phyloP scores from a whole-genome alignment of 805 yeast genomes.

The Myxozyma sirexii region DNA sequence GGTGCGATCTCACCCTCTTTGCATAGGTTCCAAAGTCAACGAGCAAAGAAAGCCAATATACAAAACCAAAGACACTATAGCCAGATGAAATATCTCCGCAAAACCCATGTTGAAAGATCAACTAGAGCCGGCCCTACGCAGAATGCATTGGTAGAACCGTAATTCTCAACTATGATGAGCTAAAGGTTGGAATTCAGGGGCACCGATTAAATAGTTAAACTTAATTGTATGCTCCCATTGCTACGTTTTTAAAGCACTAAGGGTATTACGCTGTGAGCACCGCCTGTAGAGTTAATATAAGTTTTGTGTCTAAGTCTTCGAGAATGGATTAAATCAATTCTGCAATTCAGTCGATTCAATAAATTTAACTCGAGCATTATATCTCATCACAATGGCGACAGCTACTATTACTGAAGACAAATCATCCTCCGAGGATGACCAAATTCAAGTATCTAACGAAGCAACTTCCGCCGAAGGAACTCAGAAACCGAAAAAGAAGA shows the following conservation, averaged over 20 bases:
- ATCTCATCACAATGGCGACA: neutral
- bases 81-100: neutral
- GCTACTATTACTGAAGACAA: neutral
- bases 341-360: no score
- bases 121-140: no score
- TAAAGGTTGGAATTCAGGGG: no score
- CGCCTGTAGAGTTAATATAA: no score
- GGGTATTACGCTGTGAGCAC: no score
- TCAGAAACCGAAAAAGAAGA: slow-evolving; percentile 21
- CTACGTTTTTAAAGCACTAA: no score
- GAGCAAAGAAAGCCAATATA: slow-evolving; percentile 9
- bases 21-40: slow-evolving; percentile 21
- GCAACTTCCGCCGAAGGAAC: neutral
- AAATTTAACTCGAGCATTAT: neutral
- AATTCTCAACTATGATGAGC: no score
- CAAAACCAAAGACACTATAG: neutral
- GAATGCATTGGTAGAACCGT: no score
- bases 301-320: no score
- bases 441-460: neutral
- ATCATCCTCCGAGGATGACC: slow-evolving; percentile 14
- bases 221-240: no score
- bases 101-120: neutral
- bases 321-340: no score
- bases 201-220: no score
- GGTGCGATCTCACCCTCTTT: slow-evolving; percentile 15